Evolutionary conservation across 306 rosid species (phyloP).

Genomic region (Vigna reflexopilosa): DNA sequence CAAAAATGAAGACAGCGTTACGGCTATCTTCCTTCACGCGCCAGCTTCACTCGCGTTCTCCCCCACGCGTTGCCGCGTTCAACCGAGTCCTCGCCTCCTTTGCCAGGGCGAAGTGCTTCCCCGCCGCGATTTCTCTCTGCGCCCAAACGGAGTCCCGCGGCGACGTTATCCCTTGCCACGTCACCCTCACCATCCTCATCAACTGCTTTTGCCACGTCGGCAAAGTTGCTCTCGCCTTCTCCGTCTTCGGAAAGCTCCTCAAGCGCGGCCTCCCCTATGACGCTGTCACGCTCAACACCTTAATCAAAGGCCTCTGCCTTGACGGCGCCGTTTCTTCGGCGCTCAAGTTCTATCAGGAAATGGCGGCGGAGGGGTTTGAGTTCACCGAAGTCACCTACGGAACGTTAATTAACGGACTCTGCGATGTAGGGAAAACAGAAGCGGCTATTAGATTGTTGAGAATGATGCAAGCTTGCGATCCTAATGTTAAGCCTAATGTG

Average conservation of each 20-base stretch:
- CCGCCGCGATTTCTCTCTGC: constrained; percentile 7
- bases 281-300: background rate
- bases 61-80: background rate
- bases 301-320: background rate
- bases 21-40: background rate
- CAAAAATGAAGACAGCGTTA: background rate
- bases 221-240: background rate
- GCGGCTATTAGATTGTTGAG: background rate
- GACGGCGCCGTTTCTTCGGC: background rate
- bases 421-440: background rate
- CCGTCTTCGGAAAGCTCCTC: constrained; percentile 9
- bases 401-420: background rate
- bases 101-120: background rate
- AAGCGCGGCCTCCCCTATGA: background rate
- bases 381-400: constrained; percentile 1
- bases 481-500: constrained; percentile 14
- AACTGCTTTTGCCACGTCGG: constrained; percentile 9
- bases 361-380: background rate
- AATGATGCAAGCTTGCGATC: background rate
- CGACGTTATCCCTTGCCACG: background rate
- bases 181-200: constrained; percentile 7
- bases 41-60: background rate
- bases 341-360: background rate
- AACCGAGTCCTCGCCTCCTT: background rate
- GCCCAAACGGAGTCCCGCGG: background rate